phyloP scores from a whole-genome alignment of 129 eudicot genomes.

The Chrysanthemum makinoi region DNA sequence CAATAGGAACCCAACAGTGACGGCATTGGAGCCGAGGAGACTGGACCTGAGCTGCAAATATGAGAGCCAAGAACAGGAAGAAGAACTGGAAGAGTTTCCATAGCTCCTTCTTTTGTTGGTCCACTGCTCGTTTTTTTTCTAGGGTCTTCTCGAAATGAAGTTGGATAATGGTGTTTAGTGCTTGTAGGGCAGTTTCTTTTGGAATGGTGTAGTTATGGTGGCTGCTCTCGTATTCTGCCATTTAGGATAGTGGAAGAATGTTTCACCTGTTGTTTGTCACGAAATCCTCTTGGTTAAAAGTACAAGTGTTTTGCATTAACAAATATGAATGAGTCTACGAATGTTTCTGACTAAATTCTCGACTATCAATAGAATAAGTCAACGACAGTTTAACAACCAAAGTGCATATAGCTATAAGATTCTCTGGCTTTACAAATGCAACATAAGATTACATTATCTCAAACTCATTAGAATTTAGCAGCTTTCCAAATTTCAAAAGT shows the following conservation, averaged over 20 bases:
- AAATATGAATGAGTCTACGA: neutral
- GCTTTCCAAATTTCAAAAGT: neutral
- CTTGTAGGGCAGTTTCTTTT: constrained; percentile 83
- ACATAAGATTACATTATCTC: constrained; percentile 6
- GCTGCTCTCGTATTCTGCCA: constrained; percentile 76
- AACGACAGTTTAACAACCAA: constrained; percentile 18
- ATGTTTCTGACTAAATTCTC: neutral
- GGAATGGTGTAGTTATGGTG: constrained; percentile 52
- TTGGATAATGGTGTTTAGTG: constrained; percentile 91
- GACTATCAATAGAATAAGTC: constrained; percentile 11
- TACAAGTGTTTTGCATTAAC: neutral
- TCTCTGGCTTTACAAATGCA: constrained; percentile 2
- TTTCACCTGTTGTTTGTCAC: neutral
- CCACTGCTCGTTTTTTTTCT: constrained; percentile 84
- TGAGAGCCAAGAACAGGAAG: constrained; percentile 69
- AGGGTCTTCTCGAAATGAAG: constrained; percentile 99
- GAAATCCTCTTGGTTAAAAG: neutral
- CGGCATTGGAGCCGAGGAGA: constrained; percentile 83
- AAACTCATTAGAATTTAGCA: neutral
- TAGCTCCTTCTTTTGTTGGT: constrained; percentile 84
- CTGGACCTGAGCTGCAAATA: constrained; percentile 55
- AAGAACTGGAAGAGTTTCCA: constrained; percentile 82
- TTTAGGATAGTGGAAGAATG: constrained; percentile 27
- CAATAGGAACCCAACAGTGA: constrained; percentile 95
- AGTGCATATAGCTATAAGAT: neutral